Evolutionary conservation across 257 asterid species (phyloP), one percentile per base, ranked within the genome.

Genomic region (Petunia secreta): DNA sequence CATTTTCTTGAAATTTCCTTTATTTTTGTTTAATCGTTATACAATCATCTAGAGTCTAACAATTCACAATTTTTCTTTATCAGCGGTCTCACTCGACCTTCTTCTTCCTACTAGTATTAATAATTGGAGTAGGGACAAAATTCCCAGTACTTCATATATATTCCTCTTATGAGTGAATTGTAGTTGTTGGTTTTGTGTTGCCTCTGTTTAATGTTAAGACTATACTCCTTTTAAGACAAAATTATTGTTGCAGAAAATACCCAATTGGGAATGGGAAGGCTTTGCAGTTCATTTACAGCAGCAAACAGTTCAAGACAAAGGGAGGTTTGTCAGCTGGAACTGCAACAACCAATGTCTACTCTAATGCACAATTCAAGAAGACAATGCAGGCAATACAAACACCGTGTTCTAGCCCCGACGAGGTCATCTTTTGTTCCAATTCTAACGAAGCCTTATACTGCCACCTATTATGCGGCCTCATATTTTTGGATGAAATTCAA

Each of bases 241-340:
- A 68, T 85, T 44, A 16, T 2, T 37, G 81, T 50, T 86, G 83
- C 85, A 92, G 98, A 80, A 93, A 90, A 71, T 92, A 87, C 79
- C 96, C 94, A 1, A 81, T 91, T 25, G 88, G 87, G 53, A 81
- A 89, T 40, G 98, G 97, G 39, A 94, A 90, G 86, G 96, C 94
- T 15, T 85, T 94, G 79, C 97, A 92, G 83, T 89, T 94, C 89
- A 93, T 94, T 38, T 94, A 94, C 63, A 80, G 97, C 46, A 92
- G 98, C 90, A 93, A 86, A 80, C 98, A 92, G 76, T 90, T 92
- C 88, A 89, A 91, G 67, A 94, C 98, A 3, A 94, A 94, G 83
- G 98, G 98, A 7, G 98, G 98, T 50, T 86, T 94, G 53, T 85
- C 94, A 0, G 98, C 98, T 2, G 98, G 98, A 66, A 92, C 98